phyloP scores from a whole-genome alignment of 2,329 filamentous ascomycete genomes.

The Lasiodiplodia hormozganensis region DNA sequence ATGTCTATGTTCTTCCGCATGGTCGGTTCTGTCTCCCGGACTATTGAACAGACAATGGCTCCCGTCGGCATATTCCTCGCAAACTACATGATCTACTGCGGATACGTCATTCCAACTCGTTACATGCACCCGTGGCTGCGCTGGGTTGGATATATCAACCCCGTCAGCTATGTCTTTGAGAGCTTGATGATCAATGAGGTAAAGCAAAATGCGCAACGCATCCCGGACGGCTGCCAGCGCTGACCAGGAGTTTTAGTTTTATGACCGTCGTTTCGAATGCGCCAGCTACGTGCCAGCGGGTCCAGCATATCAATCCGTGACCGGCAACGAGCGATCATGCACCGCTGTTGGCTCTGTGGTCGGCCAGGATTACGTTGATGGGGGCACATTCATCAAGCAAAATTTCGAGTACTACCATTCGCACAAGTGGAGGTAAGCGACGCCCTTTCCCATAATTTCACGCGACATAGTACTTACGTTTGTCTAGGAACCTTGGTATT shows the following conservation, averaged over 20 bases:
- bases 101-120: constrained; percentile 62
- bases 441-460: no score
- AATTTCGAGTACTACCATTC: constrained; percentile 46
- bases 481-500: constrained; percentile 50
- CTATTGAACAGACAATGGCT: constrained; percentile 64
- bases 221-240: no score
- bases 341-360: constrained; percentile 51
- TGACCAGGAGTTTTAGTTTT: no score
- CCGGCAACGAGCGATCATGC: constrained; percentile 43
- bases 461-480: constrained; percentile 34
- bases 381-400: constrained; percentile 46
- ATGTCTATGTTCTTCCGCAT: constrained; percentile 87
- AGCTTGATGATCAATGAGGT: constrained; percentile 82
- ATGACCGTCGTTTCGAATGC: no score
- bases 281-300: no score
- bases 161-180: constrained; percentile 81
- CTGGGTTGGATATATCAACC: constrained; percentile 84
- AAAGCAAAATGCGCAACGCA: neutral
- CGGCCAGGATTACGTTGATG: constrained; percentile 47
- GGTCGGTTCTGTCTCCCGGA: constrained; percentile 73
- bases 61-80: constrained; percentile 57
- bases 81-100: constrained; percentile 74
- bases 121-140: constrained; percentile 82
- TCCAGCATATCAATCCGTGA: no score
- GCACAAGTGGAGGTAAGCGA: constrained; percentile 36